Evolutionary conservation across 805 yeast species (phyloP).

Genomic region (Saccharomycopsis fodiens): DNA sequence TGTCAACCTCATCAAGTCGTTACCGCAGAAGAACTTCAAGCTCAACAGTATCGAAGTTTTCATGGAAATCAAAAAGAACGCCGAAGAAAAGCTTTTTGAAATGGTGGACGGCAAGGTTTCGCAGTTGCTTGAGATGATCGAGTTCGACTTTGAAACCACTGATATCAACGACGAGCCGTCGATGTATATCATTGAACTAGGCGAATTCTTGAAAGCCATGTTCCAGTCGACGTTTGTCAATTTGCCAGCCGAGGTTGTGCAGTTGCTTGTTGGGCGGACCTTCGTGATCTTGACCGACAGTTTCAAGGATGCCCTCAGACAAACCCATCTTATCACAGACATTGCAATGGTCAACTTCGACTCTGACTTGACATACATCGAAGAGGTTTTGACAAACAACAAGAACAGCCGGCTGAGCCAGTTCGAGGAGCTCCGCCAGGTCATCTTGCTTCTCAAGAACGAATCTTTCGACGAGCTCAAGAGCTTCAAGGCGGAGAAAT

Average conservation of each 20-base stretch:
- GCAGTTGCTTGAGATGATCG: conserved; percentile 76
- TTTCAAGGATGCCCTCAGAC: conserved; percentile 51
- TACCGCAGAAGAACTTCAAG: conserved; percentile 30
- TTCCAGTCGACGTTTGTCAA: conserved; percentile 78
- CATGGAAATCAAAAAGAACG: conserved; percentile 51
- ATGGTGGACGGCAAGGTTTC: conserved; percentile 75
- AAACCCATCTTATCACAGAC: conserved; percentile 47
- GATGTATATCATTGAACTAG: conserved; percentile 71
- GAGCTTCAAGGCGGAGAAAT: conserved; percentile 16
- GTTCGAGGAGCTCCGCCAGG: conserved; percentile 59
- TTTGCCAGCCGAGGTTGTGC: conserved; percentile 69
- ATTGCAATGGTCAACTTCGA: conserved; percentile 66
- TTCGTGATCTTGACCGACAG: conserved; percentile 77
- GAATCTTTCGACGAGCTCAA: conserved; percentile 26
- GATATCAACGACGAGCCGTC: conserved; percentile 54
- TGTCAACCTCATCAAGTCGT: conserved; percentile 30
- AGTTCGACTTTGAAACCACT: conserved; percentile 72
- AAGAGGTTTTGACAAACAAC: conserved; percentile 33
- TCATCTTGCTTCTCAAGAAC: conserved; percentile 59
- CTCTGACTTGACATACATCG: conserved; percentile 71
- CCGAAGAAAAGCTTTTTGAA: conserved; percentile 75
- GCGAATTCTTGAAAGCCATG: conserved; percentile 75
- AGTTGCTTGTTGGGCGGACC: conserved; percentile 75
- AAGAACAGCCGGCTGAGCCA: conserved; percentile 16
- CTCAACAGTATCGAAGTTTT: conserved; percentile 50